These are phyloP conservation scores for Naganishia sp. DNA, from an alignment of 1,284 basidiomycete genomes.

Conservation along the genomic window DNA sequence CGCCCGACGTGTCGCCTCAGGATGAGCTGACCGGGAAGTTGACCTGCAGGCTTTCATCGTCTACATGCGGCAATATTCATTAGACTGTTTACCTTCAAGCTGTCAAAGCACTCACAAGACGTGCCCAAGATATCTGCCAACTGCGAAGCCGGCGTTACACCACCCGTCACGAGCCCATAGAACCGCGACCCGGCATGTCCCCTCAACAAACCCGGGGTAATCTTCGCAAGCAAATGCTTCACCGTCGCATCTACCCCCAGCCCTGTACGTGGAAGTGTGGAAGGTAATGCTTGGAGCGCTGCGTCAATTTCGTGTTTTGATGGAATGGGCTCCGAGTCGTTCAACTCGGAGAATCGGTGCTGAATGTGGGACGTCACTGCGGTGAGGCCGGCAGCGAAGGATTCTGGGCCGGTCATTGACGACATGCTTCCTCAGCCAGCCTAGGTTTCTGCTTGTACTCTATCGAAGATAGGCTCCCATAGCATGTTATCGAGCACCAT, in stretches of 20 bases:
- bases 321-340: conserved; percentile 36
- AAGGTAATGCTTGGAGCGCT: conserved; percentile 39
- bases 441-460: neutral
- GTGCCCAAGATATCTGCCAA: conserved; percentile 52
- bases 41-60: conserved; percentile 58
- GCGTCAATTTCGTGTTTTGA: conserved; percentile 35
- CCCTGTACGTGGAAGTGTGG: conserved; percentile 43
- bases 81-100: conserved; percentile 33
- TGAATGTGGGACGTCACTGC: conserved; percentile 38
- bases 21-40: conserved; percentile 46
- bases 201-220: conserved; percentile 51
- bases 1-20: neutral
- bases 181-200: conserved; percentile 57
- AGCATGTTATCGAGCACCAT: no score
- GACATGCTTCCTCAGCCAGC: neutral
- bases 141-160: conserved; percentile 55
- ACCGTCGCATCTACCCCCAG: conserved; percentile 45
- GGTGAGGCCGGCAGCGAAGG: conserved; percentile 36
- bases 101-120: conserved; percentile 36
- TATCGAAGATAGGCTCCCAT: neutral
- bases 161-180: conserved; percentile 59
- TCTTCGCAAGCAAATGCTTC: conserved; percentile 40
- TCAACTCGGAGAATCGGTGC: conserved; percentile 37
- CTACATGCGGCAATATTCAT: conserved; percentile 40
- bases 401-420: neutral